Conservation (phyloP, 2,329 filamentous ascomycete species). For the Colletotrichum lindemuthianum region DNA sequence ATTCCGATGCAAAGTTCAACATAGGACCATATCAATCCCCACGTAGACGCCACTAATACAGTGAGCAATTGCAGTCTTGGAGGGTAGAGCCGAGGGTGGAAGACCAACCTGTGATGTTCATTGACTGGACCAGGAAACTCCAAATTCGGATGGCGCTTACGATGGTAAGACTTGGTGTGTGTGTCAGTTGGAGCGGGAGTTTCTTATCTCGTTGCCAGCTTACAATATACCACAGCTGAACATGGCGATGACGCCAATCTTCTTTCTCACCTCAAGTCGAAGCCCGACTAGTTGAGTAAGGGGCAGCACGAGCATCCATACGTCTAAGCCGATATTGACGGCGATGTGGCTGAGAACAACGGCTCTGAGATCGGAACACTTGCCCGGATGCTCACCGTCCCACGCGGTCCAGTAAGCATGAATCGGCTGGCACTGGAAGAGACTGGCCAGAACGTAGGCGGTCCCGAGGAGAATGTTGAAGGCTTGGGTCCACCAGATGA, state of each 20-base stretch:
- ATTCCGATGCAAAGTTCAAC: slow-evolving; percentile 12
- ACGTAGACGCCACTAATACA: neutral
- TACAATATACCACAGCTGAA: slow-evolving; percentile 17
- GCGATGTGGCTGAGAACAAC: slow-evolving; percentile 4
- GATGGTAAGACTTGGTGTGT: neutral
- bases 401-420: slow-evolving; percentile 5
- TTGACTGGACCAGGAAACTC: neutral
- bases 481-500: neutral
- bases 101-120: slow-evolving; percentile 17
- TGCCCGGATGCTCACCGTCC: neutral
- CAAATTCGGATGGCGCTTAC: slow-evolving; percentile 5
- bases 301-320: slow-evolving; percentile 20
- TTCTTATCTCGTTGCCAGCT: neutral
- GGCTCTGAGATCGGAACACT: neutral
- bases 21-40: slow-evolving; percentile 13
- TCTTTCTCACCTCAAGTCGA: neutral
- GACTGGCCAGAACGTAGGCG: neutral
- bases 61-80: neutral
- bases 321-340: slow-evolving; percentile 3
- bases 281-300: neutral
- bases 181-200: neutral
- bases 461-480: slow-evolving; percentile 3
- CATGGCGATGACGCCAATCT: slow-evolving; percentile 16
- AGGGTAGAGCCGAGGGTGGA: neutral
- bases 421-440: slow-evolving; percentile 2